Conservation (phyloP, 495 filamentous ascomycete genomes). For the Tuber microsphaerosporum region DNA sequence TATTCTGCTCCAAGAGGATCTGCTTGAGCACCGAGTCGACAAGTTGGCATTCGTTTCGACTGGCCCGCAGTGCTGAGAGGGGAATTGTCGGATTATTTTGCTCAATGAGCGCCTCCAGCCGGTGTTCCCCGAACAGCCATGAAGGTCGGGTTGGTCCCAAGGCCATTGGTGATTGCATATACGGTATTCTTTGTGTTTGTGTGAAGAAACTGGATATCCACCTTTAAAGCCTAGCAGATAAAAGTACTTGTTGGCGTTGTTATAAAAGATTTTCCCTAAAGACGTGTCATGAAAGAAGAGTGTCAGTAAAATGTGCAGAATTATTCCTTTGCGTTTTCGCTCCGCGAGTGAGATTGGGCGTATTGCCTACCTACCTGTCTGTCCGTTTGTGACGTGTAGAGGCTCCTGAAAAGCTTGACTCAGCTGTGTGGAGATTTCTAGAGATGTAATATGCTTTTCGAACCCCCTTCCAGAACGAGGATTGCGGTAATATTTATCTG, state of each 20-base stretch:
- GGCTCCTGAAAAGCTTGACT: neutral
- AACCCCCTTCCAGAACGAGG: neutral
- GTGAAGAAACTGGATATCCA: neutral
- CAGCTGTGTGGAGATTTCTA: neutral
- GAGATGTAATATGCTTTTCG: neutral
- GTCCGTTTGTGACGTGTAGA: neutral
- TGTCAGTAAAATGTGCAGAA: neutral
- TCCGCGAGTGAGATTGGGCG: neutral
- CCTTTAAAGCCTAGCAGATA: neutral
- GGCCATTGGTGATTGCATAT: constrained; percentile 7
- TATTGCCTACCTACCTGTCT: neutral
- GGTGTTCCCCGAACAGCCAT: constrained; percentile 19
- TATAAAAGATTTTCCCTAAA: neutral
- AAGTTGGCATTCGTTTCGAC: constrained; percentile 27
- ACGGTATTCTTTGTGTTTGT: neutral
- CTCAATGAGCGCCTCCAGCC: constrained; percentile 23
- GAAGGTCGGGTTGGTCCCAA: constrained; percentile 20
- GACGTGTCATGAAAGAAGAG: neutral
- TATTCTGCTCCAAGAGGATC: constrained; percentile 17
- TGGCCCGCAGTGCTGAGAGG: constrained; percentile 11
- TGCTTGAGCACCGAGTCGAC: constrained; percentile 23
- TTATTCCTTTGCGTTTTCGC: neutral
- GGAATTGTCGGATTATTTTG: constrained; percentile 10
- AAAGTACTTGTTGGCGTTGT: neutral
- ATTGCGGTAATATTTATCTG: neutral